phyloP scores from a whole-genome alignment of 495 filamentous ascomycete species.

The Neurospora sublineolata region DNA sequence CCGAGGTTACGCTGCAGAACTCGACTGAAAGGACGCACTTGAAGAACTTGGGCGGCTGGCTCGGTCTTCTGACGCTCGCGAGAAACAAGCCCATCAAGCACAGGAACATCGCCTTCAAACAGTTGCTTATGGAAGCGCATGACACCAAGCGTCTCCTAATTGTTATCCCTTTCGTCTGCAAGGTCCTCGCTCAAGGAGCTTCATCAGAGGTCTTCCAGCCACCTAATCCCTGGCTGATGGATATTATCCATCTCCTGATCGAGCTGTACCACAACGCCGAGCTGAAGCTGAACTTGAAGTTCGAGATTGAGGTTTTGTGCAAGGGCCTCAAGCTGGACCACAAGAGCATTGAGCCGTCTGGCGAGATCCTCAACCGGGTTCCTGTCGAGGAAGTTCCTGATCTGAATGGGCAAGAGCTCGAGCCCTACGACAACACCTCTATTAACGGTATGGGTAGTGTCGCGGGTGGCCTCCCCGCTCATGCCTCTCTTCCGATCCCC shows the following conservation, averaged over 20 bases:
- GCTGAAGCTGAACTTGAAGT: slow-evolving; percentile 88
- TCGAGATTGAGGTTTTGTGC: slow-evolving; percentile 95
- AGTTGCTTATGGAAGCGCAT: slow-evolving; percentile 82
- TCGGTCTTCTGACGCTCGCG: slow-evolving; percentile 86
- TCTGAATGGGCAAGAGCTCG: slow-evolving; percentile 40
- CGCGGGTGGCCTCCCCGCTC: slow-evolving; percentile 58
- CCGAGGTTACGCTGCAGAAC: slow-evolving; percentile 69
- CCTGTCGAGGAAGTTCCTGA: slow-evolving; percentile 51
- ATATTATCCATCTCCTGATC: slow-evolving; percentile 74
- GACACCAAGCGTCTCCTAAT: slow-evolving; percentile 81
- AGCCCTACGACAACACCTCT: slow-evolving; percentile 67
- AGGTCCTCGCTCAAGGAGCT: slow-evolving; percentile 74
- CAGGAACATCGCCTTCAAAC: slow-evolving; percentile 93
- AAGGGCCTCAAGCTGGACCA: slow-evolving; percentile 81
- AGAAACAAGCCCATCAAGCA: slow-evolving; percentile 93
- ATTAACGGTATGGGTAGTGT: slow-evolving; percentile 61
- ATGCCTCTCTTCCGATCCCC: slow-evolving; percentile 64
- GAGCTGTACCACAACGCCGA: slow-evolving; percentile 90
- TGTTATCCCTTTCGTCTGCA: slow-evolving; percentile 94
- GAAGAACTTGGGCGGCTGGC: slow-evolving; percentile 85
- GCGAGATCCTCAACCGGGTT: slow-evolving; percentile 63
- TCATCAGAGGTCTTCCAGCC: slow-evolving; percentile 82
- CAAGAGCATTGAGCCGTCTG: slow-evolving; percentile 73
- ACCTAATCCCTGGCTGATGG: slow-evolving; percentile 95
- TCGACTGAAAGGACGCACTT: slow-evolving; percentile 73